phyloP scores from a whole-genome alignment of 2,329 filamentous ascomycete genomes.

The Cladosporium cucumerinum region DNA sequence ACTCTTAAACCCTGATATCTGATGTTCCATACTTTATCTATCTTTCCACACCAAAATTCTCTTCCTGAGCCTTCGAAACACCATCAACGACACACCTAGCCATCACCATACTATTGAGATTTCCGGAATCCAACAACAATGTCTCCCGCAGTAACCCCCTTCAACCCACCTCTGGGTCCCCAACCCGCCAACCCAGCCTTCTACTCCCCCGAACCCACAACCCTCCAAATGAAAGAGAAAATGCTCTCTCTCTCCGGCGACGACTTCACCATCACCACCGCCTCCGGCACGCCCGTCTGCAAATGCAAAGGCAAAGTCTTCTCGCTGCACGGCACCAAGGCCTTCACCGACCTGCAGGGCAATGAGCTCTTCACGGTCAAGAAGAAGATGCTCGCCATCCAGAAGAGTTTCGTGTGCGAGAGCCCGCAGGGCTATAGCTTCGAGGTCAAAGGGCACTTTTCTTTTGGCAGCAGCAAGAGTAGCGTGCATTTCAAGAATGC shows the following conservation, averaged over 20 bases:
- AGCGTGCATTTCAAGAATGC: conserved; percentile 56
- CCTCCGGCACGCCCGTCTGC: conserved; percentile 53
- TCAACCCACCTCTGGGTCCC: conserved; percentile 32
- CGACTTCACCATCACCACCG: conserved; percentile 60
- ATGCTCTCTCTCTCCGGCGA: conserved; percentile 61
- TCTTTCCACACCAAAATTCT: background rate
- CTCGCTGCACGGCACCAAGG: conserved; percentile 55
- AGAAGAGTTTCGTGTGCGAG: conserved; percentile 52
- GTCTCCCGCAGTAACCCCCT: conserved; percentile 24
- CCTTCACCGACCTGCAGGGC: conserved; percentile 52
- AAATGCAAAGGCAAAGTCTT: conserved; percentile 56
- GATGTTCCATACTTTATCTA: background rate
- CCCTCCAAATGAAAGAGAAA: conserved; percentile 59
- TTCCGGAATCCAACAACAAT: conserved; percentile 4
- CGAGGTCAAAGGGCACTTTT: conserved; percentile 49
- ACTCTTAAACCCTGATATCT: conserved; percentile 1
- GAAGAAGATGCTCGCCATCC: conserved; percentile 52
- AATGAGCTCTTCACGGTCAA: conserved; percentile 58
- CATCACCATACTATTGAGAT: no score
- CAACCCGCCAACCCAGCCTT: conserved; percentile 26
- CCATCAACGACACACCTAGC: background rate
- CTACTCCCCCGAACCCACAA: conserved; percentile 35
- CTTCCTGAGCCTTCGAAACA: background rate
- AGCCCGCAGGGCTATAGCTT: conserved; percentile 27
- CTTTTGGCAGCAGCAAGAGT: conserved; percentile 52